Base-by-base conservation (phyloP, 495 filamentous ascomycete genomes). In the Aspergillus panamensis region DNA sequence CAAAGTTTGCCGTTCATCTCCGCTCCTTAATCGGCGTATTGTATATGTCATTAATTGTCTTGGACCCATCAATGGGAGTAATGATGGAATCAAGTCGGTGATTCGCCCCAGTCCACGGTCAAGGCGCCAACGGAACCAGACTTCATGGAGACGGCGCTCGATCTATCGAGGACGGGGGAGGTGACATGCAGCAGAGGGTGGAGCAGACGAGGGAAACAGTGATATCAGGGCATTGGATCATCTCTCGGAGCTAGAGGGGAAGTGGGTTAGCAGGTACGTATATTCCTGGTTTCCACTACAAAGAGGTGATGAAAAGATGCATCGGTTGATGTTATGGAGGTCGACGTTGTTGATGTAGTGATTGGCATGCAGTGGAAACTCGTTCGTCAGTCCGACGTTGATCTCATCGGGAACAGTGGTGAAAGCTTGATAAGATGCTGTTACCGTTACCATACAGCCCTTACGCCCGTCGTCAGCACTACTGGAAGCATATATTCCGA, bases 141-240 rank as follows among this genome's bases (percentile, higher is more conserved):
- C 42, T 55, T 45, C 20, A 25, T 6, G 12, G 53, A 16, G 39
- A 55, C 21, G 20, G 42, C 17, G 29, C 47, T 55, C 14, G 54
- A 50, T 39, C 54, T 51, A 45, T 58, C 45, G 39, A 52, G 17
- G 51, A 45, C 35, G 51, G 44, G 44, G 49, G 32, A 47, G 47
- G 43, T 43, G 60, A 62, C 52, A 40, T 54, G 50, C 57, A 35
- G 50, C 33, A 54, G 57, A 54, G 61, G 53, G 33, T 43, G 42
- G 31, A 20, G 33, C 2, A 25, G 25, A 25, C 25, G 25, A 25
- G 25, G 33, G 31, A 31, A 17, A 21, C 44, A 45, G 51, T 44
- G 42, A 13, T 51, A 47, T 29, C 33, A 48, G 31, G 42, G 16
- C 44, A 35, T 14, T 4, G 35, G 20, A 35, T 47, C 42, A 55